These are phyloP conservation scores for Omphalotus guepiniiformis DNA, from an alignment of 768 basidiomycete species.

Conservation along the genomic window DNA sequence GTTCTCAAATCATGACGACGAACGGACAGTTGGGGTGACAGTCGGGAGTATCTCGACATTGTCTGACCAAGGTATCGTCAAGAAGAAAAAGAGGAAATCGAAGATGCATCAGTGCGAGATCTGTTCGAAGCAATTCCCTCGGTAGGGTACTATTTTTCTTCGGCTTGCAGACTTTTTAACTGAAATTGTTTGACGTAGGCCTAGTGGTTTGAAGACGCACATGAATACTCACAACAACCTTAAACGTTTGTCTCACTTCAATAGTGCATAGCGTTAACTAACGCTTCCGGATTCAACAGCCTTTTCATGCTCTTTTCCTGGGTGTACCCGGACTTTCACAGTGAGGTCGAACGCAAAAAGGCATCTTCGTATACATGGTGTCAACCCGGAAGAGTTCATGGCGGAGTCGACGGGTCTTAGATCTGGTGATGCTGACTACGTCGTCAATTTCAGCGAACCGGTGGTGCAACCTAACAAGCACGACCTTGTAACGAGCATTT, in stretches of 20 bases:
- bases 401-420: background rate
- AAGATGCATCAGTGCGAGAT: conserved; percentile 54
- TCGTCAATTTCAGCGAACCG: background rate
- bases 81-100: conserved; percentile 38
- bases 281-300: conserved; percentile 25
- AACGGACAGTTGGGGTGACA: no score
- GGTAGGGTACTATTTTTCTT: conserved; percentile 24
- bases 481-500: background rate
- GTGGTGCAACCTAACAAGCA: conserved; percentile 1
- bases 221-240: conserved; percentile 55
- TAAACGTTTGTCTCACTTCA: conserved; percentile 37
- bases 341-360: conserved; percentile 81
- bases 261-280: background rate
- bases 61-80: no score
- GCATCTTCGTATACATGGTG: conserved; percentile 71
- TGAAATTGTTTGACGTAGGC: conserved; percentile 25
- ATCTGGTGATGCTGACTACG: background rate
- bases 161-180: background rate
- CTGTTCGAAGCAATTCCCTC: conserved; percentile 49
- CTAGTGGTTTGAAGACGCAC: conserved; percentile 53
- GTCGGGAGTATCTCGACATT: no score
- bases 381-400: background rate
- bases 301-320: conserved; percentile 50
- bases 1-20: no score
- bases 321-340: conserved; percentile 65